Base-by-base conservation (phyloP, 768 basidiomycete genomes). In the Megacollybia marginata region DNA sequence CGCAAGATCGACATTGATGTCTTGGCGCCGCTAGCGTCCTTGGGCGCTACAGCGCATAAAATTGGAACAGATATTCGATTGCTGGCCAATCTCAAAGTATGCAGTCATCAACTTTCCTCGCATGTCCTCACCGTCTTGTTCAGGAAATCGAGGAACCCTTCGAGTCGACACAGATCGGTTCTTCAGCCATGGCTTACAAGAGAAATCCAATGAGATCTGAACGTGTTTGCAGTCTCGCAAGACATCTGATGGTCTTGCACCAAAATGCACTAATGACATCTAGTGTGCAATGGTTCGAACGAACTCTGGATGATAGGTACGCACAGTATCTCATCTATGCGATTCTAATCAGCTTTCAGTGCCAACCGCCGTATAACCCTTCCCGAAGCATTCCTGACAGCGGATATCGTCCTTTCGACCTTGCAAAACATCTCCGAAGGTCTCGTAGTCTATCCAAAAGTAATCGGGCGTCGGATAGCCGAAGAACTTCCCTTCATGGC, bases 401-500 rank as follows among this genome's bases (percentile, higher is more conserved):
- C 94, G 28, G 96, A 99, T 66, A 96, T 97, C 60, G 85, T 98
- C 43, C 78, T 98, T 10, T 91, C 90, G 52, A 97, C 93, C 18
- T 74, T 99, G 19, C 93, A 95, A 63, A 98, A 98, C 65, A 86
- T 99, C 59, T 89, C 88, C 2, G 96, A 98, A 68, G 96, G 95
- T 0, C 78, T 99, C n/a, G 93, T 98, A n/a, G 94, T 99, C 49
- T 98, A 98, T 66, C 96, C 96, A 9, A 85, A 81, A 64, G 95
- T 99, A 53, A 98, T 99, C 55, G 90, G 78, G 9, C 82, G 92
- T 38, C 83, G 92, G 34, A 94, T 99, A 65, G 67, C 83, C 2
- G 91, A 97, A 65, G 96, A 99, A 65, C 77, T 99, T 33, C 96
- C 96, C 1, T 98, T 98, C 78, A 98, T 99, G 96, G 93, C 95